These are phyloP conservation scores for Mucor racemosus DNA, from an alignment of 371 early-diverging fungal species.

Conservation along the genomic window DNA sequence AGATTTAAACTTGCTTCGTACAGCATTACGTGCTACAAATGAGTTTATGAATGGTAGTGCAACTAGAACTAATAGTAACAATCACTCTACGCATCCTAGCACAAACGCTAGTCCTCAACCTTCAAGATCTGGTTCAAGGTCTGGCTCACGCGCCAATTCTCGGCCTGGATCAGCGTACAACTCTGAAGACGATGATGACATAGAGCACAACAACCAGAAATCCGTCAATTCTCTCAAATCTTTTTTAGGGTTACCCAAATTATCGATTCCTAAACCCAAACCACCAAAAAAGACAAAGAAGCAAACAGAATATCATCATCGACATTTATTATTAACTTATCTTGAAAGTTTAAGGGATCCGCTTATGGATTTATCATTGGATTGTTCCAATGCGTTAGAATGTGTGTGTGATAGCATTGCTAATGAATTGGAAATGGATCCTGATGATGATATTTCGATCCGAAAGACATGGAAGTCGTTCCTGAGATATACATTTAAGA, in stretches of 20 bases:
- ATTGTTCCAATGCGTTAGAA: slow-evolving; percentile 53
- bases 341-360: slow-evolving; percentile 61
- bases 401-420: slow-evolving; percentile 52
- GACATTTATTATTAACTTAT: slow-evolving; percentile 59
- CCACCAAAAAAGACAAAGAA: slow-evolving; percentile 51
- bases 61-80: background rate
- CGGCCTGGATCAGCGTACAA: slow-evolving; percentile 18
- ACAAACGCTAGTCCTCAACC: background rate
- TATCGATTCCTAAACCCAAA: slow-evolving; percentile 26
- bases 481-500: slow-evolving; percentile 33
- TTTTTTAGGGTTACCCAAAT: slow-evolving; percentile 30
- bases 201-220: slow-evolving; percentile 42
- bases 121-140: slow-evolving; percentile 14
- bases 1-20: slow-evolving; percentile 29
- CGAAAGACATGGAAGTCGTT: slow-evolving; percentile 43
- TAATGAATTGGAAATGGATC: slow-evolving; percentile 53
- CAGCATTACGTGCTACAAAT: slow-evolving; percentile 37
- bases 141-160: slow-evolving; percentile 16
- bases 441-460: slow-evolving; percentile 46
- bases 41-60: slow-evolving; percentile 21
- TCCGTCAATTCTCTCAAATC: slow-evolving; percentile 47
- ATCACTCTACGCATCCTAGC: slow-evolving; percentile 10
- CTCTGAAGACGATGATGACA: slow-evolving; percentile 32
- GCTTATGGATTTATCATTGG: slow-evolving; percentile 53
- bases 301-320: slow-evolving; percentile 55